A percentile compares a stretch with the other conserved stretches of the same genome.
These are phyloP conservation scores for Spizellomyces sp. DNA, from an alignment of 192 early-diverging fungal genomes.

Conservation along the genomic window DNA sequence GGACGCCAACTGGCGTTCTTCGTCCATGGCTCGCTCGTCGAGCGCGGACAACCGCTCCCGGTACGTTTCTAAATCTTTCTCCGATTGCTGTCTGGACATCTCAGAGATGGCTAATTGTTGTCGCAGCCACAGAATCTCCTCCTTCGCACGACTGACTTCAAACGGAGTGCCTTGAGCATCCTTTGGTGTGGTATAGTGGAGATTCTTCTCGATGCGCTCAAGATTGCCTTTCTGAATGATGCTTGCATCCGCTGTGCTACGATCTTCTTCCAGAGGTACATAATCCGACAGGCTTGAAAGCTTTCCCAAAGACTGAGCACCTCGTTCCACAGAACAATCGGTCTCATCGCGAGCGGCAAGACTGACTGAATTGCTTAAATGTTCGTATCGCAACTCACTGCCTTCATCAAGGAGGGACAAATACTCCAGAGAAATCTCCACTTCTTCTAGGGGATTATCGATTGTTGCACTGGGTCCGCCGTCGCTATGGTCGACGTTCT, in stretches of 20 bases:
- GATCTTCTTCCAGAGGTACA: neutral
- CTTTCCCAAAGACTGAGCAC: neutral
- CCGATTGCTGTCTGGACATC: neutral
- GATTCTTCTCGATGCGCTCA: too few species aligned
- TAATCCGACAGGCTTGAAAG: neutral
- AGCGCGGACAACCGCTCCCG: neutral
- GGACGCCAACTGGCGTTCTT: neutral
- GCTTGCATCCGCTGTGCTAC: neutral
- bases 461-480: neutral
- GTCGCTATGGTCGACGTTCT: neutral
- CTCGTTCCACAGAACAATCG: neutral
- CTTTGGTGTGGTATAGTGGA: neutral
- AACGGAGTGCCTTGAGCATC: neutral
- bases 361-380: neutral
- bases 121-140: neutral
- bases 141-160: neutral
- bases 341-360: neutral
- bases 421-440: neutral
- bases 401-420: neutral
- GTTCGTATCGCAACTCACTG: neutral
- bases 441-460: neutral
- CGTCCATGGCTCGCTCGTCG: neutral
- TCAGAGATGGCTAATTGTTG: neutral
- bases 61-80: neutral
- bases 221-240: neutral